phyloP scores from a whole-genome alignment of 2,329 filamentous ascomycete species.

The Hypoxylon sp. region DNA sequence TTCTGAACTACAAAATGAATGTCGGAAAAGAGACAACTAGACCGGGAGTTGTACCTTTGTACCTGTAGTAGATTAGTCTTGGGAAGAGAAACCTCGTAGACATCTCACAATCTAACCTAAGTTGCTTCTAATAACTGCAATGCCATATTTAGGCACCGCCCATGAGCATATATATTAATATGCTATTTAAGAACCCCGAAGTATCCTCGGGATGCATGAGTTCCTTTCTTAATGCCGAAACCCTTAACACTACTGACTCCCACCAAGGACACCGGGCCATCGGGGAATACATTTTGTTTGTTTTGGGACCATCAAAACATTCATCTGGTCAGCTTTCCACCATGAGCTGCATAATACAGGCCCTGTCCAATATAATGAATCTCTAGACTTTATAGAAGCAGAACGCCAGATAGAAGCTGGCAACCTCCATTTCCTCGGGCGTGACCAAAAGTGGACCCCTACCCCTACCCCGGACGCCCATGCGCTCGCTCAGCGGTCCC shows the following conservation, averaged over 20 bases:
- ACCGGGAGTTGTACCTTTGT: not conserved
- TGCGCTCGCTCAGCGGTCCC: conserved; percentile 90
- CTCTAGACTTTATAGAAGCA: conserved; percentile 93
- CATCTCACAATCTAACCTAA: not conserved
- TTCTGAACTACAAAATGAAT: not conserved
- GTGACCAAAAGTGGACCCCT: conserved; percentile 79
- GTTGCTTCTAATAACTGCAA: not conserved
- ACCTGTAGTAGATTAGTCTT: not conserved
- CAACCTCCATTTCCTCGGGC: conserved; percentile 92
- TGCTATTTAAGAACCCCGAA: not conserved
- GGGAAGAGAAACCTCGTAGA: not conserved
- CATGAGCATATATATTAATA: conserved; percentile 2
- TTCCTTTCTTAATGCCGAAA: not conserved
- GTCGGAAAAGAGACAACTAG: not conserved
- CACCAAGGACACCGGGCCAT: not conserved
- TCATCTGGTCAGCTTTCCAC: not conserved
- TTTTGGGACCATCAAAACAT: not conserved
- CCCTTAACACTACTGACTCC: not conserved
- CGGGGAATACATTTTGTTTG: conserved; percentile 1
- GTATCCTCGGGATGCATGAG: not conserved
- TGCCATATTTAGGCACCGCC: not conserved
- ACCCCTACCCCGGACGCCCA: conserved; percentile 86
- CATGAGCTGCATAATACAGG: not conserved
- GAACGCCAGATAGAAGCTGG: conserved; percentile 92
- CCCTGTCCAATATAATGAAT: not conserved